Evolutionary conservation across 78 protist genomes (phyloP), one percentile per base, ranked within the genome.

Genomic region (Tieghemostelium lacteum): DNA sequence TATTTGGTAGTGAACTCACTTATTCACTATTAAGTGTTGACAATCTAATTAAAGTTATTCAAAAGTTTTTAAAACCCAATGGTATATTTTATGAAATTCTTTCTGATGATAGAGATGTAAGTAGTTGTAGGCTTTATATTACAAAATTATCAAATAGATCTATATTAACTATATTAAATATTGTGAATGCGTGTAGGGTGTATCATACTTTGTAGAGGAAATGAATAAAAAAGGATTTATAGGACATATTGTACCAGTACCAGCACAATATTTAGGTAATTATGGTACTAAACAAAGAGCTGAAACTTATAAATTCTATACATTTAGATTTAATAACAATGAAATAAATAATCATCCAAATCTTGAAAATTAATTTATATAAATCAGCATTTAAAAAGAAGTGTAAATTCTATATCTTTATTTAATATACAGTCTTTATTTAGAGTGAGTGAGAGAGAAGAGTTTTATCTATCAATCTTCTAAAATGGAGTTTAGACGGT

Each of bases 61-160:
- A 65, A 29, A 60, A 57, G 28, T 75, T 45, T 49, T 31, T 95
- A 54, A 75, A 63, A 60, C 74, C 70, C 8, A 94, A 75, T 39
- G 97, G 97, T 39, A 54, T 92, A 14, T 95, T 95, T 40, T 95
- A 92, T 73, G 95, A 95, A 42, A 87, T 95, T 50, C 75, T 95
- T 55, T 86, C 94, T 7, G 95, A 86, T 39, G 95, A 95, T 45
- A 50, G 97, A 37, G 97, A 95, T 86, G 96, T 92, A 75, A 72
- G 57, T 85, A 49, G 14, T 16, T 1, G n/a, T 40, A 24, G 2
- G 2, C 54, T 26, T 58, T 58, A 20, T 5, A 28, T 28, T 14
- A n/a, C 17, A 63, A 19, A 36, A 34, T 24, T 34, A n/a, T 16
- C 5, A 3, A 19, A 55, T 19, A 55, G 3, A 55, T 3, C 22